Conservation (phyloP, 108 stramenopile genomes). For the Pseudonitzschia multistriata region DNA sequence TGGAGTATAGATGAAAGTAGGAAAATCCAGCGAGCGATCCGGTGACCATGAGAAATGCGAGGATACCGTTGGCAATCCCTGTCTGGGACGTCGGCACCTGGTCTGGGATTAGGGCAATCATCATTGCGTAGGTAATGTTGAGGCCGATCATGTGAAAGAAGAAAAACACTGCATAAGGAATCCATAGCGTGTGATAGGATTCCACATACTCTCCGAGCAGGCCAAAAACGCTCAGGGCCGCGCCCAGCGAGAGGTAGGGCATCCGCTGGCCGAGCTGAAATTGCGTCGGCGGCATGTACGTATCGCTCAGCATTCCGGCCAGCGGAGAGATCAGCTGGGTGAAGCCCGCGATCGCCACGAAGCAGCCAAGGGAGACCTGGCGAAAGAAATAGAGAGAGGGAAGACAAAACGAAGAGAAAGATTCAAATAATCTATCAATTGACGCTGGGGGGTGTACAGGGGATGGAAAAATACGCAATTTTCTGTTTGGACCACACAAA, state of each 20-base stretch:
- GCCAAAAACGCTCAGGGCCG: constrained; percentile 37
- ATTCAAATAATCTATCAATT: no score
- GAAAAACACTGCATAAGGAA: constrained; percentile 48
- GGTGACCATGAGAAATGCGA: constrained; percentile 49
- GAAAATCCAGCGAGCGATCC: constrained; percentile 50
- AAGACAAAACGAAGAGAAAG: not conserved
- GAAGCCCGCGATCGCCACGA: constrained; percentile 58
- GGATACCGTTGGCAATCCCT: constrained; percentile 59
- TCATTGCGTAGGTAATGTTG: constrained; percentile 58
- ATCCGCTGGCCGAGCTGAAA: constrained; percentile 52
- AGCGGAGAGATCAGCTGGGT: constrained; percentile 62
- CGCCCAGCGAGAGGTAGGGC: constrained; percentile 55
- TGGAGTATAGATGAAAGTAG: constrained; percentile 17
- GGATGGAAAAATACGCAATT: not conserved
- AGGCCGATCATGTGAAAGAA: constrained; percentile 54
- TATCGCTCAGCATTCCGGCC: constrained; percentile 51
- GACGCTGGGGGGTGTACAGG: no score
- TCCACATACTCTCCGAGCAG: constrained; percentile 48
- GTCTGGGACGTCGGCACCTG: constrained; percentile 46
- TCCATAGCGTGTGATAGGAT: constrained; percentile 40
- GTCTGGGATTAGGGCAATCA: constrained; percentile 71
- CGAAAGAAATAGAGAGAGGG: no score
- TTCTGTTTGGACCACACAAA: no score
- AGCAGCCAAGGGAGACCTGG: constrained; percentile 49
- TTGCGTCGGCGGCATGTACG: constrained; percentile 40